These are phyloP conservation scores for Acanthochlamys bracteata DNA, from an alignment of 106 monocot species.

Conservation along the genomic window DNA sequence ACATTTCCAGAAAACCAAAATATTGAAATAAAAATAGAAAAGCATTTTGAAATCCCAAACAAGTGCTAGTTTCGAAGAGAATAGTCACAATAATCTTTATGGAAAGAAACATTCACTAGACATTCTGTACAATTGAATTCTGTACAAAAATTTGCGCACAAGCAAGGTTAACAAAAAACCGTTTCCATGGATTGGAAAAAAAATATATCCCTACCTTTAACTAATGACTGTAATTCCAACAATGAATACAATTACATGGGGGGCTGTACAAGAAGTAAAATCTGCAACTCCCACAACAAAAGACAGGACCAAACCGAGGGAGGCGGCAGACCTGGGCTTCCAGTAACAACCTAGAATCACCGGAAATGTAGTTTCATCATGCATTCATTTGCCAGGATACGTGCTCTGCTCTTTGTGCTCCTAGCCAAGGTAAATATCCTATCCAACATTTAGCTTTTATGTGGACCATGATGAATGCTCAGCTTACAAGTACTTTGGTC, in stretches of 20 bases:
- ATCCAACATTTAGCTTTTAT: too few relatives aligned
- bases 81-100: too few relatives aligned
- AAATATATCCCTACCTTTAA: not conserved
- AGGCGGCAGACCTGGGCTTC: not conserved
- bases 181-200: not conserved
- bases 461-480: too few relatives aligned
- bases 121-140: constrained; percentile 1
- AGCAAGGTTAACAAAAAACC: not conserved
- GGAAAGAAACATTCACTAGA: not conserved
- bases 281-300: not conserved
- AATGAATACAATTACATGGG: constrained; percentile 4
- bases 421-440: too few relatives aligned
- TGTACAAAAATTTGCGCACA: not conserved
- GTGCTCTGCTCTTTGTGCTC: too few relatives aligned
- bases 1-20: too few relatives aligned
- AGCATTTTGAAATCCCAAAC: too few relatives aligned
- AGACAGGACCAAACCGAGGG: not conserved
- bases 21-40: too few relatives aligned
- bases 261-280: constrained; percentile 1
- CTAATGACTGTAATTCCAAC: not conserved
- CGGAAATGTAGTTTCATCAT: not conserved
- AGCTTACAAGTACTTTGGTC: too few relatives aligned
- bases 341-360: not conserved
- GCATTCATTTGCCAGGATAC: too few relatives aligned
- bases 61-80: too few relatives aligned